Base-by-base conservation (phyloP, 2,329 filamentous ascomycete species). In the Aspergillus ustus region DNA sequence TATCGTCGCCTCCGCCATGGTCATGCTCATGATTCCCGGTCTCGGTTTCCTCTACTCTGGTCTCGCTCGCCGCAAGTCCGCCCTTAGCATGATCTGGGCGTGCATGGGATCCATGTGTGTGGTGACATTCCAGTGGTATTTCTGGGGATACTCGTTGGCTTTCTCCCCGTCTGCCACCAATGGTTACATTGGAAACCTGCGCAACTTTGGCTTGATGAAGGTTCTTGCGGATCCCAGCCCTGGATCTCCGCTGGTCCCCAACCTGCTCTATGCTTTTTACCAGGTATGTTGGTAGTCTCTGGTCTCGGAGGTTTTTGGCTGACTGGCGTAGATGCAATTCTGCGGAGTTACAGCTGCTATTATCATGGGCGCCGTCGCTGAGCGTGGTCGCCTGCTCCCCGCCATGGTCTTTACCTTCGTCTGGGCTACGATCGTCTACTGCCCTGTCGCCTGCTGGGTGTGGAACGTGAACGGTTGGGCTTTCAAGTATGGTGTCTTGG, bases 361-460 rank as follows among this genome's bases (percentile, higher is more conserved):
- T 72, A 87, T 96, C 48, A 89, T 96, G 74, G 95, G 95, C 64
- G 91, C 93, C 64, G 92, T 97, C 57, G 94, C 94, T 63, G 95
- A 99, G 81, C 91, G 95, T 66, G 95, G 95, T 72, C 92, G 95
- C 64, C 86, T 98, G 62, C 86, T 98, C 43, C 95, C 95, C 22
- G 91, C 91, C 77, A 92, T 98, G 91, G 90, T 98, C 69, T 99
- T 98, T 81, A 87, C 88, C 73, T 98, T 97, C 83, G 89, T 90
- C 82, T 99, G 95, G 94, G 93, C 92, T 46, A 99, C 95, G 0
- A 83, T 98, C 70, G 95, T 98, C 72, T 99, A 99, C 87, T 97
- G 94, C 81, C 95, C 95, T 2, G 82, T 99, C 66, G 92, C 93
- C 63, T 97, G 92, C 85, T 98, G 95, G 95, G 91, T 88, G 13